These are phyloP conservation scores for Kazachstania africana DNA, from an alignment of 805 yeast genomes.

Conservation along the genomic window DNA sequence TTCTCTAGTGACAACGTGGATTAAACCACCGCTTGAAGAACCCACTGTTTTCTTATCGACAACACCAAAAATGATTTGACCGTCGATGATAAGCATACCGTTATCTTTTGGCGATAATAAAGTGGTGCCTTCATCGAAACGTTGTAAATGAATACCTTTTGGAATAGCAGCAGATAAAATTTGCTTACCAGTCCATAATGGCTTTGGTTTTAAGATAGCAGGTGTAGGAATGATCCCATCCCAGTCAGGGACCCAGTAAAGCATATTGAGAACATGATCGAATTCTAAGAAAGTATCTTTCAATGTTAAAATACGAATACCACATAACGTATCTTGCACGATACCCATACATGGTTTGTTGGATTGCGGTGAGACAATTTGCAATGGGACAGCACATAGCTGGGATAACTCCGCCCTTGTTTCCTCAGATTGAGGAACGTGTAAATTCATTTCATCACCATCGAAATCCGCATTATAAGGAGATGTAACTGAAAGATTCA, in stretches of 20 bases:
- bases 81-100: slow-evolving; percentile 92
- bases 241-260: slow-evolving; percentile 98
- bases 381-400: slow-evolving; percentile 93
- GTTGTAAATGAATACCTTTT: slow-evolving; percentile 85
- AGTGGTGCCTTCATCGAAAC: slow-evolving; percentile 85
- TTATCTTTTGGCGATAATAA: slow-evolving; percentile 77
- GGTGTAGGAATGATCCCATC: slow-evolving; percentile 97
- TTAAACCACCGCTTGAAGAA: slow-evolving; percentile 95
- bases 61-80: slow-evolving; percentile 95
- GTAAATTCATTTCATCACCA: slow-evolving; percentile 99
- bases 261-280: slow-evolving; percentile 91
- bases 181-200: slow-evolving; percentile 97
- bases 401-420: slow-evolving; percentile 93
- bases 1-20: slow-evolving; percentile 95
- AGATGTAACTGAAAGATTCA: slow-evolving; percentile 92
- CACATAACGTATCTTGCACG: slow-evolving; percentile 97
- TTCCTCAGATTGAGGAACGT: slow-evolving; percentile 97
- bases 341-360: slow-evolving; percentile 99
- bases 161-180: slow-evolving; percentile 87
- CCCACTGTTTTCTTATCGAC: slow-evolving; percentile 98
- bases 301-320: slow-evolving; percentile 88
- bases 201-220: slow-evolving; percentile 86
- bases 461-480: slow-evolving; percentile 99
- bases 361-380: slow-evolving; percentile 96
- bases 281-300: slow-evolving; percentile 82